phyloP scores from a whole-genome alignment of 306 rosid genomes.

The Styphnolobium japonicum region DNA sequence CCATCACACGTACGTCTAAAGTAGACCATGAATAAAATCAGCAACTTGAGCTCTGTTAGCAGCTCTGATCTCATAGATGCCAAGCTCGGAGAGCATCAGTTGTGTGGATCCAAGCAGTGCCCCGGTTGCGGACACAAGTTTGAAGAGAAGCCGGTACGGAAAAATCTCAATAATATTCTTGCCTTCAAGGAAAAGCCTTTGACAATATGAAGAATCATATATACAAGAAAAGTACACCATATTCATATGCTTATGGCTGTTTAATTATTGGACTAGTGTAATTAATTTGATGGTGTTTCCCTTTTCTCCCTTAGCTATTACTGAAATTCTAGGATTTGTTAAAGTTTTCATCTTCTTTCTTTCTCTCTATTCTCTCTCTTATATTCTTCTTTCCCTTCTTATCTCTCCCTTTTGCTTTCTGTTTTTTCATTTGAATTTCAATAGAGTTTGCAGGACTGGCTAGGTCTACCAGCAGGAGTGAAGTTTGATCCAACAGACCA shows the following conservation, averaged over 20 bases:
- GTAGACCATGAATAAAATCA: slow-evolving; percentile 47
- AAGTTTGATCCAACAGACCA: slow-evolving; percentile 99
- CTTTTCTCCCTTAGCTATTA: background rate
- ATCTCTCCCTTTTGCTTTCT: background rate
- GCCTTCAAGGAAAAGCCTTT: slow-evolving; percentile 33
- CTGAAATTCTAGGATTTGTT: slow-evolving; percentile 18
- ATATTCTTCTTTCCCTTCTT: background rate
- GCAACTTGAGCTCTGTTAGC: slow-evolving; percentile 44
- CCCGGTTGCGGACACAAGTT: slow-evolving; percentile 94
- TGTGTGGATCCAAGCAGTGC: slow-evolving; percentile 96
- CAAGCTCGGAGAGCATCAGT: slow-evolving; percentile 90
- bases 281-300: slow-evolving; percentile 17
- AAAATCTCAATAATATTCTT: slow-evolving; percentile 29
- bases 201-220: slow-evolving; percentile 24
- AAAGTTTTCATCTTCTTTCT: slow-evolving; percentile 26
- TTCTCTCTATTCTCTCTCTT: background rate
- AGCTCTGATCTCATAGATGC: slow-evolving; percentile 91
- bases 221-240: background rate
- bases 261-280: background rate
- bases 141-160: slow-evolving; percentile 76
- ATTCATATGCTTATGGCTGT: slow-evolving; percentile 13
- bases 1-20: background rate
- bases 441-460: slow-evolving; percentile 71
- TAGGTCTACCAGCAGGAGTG: slow-evolving; percentile 99
- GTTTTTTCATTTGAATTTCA: slow-evolving; percentile 20